Evolutionary conservation across 2,329 filamentous ascomycete species (phyloP).

Genomic region (Beauveria sp.): DNA sequence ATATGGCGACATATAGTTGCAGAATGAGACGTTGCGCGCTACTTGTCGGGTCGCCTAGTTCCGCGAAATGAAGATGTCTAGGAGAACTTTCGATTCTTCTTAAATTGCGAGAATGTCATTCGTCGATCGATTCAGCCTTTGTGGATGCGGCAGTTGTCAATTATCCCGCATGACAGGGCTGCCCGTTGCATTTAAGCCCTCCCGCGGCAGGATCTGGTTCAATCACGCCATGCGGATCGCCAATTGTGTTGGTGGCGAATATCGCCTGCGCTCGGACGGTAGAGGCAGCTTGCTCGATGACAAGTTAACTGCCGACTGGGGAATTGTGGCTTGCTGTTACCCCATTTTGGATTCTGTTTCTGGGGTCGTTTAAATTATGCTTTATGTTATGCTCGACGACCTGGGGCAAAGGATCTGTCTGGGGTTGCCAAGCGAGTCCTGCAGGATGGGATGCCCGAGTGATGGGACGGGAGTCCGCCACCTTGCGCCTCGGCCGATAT

Average conservation of each 20-base stretch:
- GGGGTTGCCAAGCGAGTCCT: background rate
- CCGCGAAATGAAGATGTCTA: background rate
- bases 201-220: background rate
- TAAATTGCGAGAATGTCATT: background rate
- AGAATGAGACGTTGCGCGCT: constrained; percentile 2
- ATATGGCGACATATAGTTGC: background rate
- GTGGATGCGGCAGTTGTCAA: background rate
- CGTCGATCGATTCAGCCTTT: background rate
- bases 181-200: background rate
- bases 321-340: background rate
- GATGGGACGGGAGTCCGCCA: background rate
- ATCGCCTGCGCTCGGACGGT: constrained; percentile 1
- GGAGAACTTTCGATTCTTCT: background rate
- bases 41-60: background rate
- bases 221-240: constrained; percentile 8
- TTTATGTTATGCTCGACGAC: background rate
- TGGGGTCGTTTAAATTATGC: background rate
- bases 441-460: background rate
- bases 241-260: background rate
- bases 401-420: background rate
- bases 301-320: background rate
- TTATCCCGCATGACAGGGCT: background rate
- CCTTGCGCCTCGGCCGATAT: background rate
- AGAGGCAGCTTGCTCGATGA: background rate
- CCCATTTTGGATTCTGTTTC: background rate